Base-by-base conservation (phyloP, 805 yeast species). In the Saccharomycopsis olivae region DNA sequence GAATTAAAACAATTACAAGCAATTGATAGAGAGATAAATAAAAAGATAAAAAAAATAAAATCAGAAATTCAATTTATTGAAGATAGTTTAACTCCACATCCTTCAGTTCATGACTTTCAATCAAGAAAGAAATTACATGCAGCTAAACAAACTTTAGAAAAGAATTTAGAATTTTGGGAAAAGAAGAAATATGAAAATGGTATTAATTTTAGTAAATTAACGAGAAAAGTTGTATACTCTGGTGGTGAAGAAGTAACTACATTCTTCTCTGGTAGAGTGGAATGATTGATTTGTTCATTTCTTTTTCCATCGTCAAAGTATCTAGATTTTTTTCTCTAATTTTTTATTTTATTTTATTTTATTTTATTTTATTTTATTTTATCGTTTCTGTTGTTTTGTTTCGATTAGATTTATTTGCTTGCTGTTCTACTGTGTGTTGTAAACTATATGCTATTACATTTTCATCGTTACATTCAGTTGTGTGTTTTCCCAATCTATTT, bases 211-310 rank as follows among this genome's bases (percentile, higher is more conserved):
- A 36, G 43, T n/a, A 46, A 44, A 36, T 13, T 43, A 9, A 31
- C 43, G 6, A 40, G 49, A 38, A 46, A 46, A 32, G 44, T 40
- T 17, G 42, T 46, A 3, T 46, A 46, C 24, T 40, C 47, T 9
- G 49, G 49, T 11, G 49, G 49, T 21, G 49, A 46, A 21, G 43
- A 46, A 11, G 49, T 46, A 18, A 46, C 47, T n/a, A 43, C 49
- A 4, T 46, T 46, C 30, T 46, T 44, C 40, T 38, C 45, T 28
- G 49, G 49, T 25, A 43, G 49, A 37, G 35, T 37, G 18, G 49
- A 46, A 27, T 46, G 23, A 29, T 36, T 9, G 13, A n/a, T n/a
- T n/a, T n/a, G n/a, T n/a, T n/a, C n/a, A n/a, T n/a, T n/a, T n/a
- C 29, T 25, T 25, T 25, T 25, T 10, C n/a, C n/a, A n/a, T n/a